Percentiles rank a stretch among this genome's conserved stretches.
Evolutionary conservation across 768 basidiomycete genomes (phyloP).

Genomic region (Agaricus sinodeliciosus): DNA sequence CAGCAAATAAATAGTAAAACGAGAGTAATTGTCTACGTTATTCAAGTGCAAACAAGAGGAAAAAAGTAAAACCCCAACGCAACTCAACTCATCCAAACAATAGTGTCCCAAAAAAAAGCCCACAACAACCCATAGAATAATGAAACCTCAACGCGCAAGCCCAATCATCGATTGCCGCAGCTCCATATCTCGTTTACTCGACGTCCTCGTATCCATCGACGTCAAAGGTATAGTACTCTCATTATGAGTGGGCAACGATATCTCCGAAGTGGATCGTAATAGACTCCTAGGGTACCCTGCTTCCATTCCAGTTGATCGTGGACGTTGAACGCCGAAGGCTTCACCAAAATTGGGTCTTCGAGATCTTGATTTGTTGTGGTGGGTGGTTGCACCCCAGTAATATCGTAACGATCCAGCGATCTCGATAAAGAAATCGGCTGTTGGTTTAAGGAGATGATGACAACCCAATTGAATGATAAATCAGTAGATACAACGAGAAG

Average conservation of each 20-base stretch:
- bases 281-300: not conserved
- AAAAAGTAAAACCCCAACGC: not conserved
- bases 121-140: not conserved
- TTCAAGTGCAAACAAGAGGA: not conserved
- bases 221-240: constrained; percentile 1
- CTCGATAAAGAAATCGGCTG: constrained; percentile 64
- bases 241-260: not conserved
- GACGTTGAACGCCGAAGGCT: constrained; percentile 28
- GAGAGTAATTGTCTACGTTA: not conserved
- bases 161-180: not conserved
- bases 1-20: not conserved
- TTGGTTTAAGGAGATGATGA: not conserved
- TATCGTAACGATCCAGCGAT: constrained; percentile 57
- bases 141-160: not conserved
- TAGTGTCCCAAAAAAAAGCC: not conserved
- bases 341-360: constrained; percentile 25
- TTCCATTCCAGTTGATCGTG: not conserved
- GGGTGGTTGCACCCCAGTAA: constrained; percentile 28
- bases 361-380: constrained; percentile 1
- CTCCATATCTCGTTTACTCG: not conserved
- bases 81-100: too few species aligned
- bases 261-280: not conserved
- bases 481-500: not conserved
- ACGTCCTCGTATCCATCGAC: not conserved
- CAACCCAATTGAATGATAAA: not conserved